These are phyloP conservation scores for Penicillium sp. DNA, from an alignment of 2,329 filamentous ascomycete genomes.

Conservation along the genomic window DNA sequence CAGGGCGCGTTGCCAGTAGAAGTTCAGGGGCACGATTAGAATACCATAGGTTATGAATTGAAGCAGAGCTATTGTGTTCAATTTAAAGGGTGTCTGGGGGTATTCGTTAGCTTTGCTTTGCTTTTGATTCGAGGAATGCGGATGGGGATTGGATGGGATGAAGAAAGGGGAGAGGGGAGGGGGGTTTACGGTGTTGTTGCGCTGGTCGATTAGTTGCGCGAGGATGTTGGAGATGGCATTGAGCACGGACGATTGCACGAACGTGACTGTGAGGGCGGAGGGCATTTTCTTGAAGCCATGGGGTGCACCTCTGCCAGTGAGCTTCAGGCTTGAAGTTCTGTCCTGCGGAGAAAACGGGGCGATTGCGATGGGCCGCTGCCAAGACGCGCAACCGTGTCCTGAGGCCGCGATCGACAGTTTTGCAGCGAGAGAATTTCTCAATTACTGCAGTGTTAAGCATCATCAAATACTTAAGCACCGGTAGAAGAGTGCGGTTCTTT, in stretches of 20 bases:
- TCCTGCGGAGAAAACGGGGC: too few relatives aligned
- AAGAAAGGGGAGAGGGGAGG: too few relatives aligned
- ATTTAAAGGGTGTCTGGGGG: conserved; percentile 59
- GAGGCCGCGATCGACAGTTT: conserved; percentile 2
- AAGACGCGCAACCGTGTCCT: conserved; percentile 31
- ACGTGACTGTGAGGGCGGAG: conserved; percentile 38
- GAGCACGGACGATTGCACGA: conserved; percentile 42
- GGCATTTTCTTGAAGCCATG: conserved; percentile 25
- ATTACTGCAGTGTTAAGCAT: too few relatives aligned
- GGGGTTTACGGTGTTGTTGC: conserved; percentile 37
- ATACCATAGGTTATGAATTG: conserved; percentile 78
- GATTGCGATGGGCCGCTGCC: conserved; percentile 8
- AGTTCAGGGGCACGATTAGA: conserved; percentile 79
- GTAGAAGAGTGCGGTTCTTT: too few relatives aligned
- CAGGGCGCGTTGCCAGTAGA: conserved; percentile 81
- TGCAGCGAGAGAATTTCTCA: too few relatives aligned
- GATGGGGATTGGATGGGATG: not conserved
- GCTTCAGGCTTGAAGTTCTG: not conserved
- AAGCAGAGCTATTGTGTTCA: conserved; percentile 71
- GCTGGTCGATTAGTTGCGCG: conserved; percentile 44
- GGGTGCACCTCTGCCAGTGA: too few relatives aligned
- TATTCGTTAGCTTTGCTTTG: conserved; percentile 9
- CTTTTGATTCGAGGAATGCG: too few relatives aligned
- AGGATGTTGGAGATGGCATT: conserved; percentile 45
- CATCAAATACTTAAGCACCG: too few relatives aligned